Evolutionary conservation across 106 monocot genomes (phyloP), one percentile per base, ranked within the genome.

Genomic region (Platanthera guangdongensis): DNA sequence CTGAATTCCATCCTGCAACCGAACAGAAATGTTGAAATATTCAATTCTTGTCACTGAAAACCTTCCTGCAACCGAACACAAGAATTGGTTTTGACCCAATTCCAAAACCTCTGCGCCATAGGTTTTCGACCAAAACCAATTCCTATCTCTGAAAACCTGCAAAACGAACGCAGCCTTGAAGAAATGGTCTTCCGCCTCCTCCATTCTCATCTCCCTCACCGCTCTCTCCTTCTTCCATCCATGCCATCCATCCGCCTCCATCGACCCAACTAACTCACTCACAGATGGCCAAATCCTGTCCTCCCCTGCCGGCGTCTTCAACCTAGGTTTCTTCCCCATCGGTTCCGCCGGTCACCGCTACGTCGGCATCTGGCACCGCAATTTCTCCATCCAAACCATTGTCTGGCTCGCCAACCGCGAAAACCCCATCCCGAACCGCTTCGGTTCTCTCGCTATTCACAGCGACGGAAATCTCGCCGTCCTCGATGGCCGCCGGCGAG

Each of bases 311-410:
- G 82, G 77, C 19, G 78, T 9, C n/a, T 88, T 88, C 49, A 15
- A 68, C 5, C 54, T 88, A 9, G 88, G 88, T 21, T 88, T 88
- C 85, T 88, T 88, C 76, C 64, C n/a, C 46, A 70, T 78, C 12
- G 21, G 30, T 11, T 21, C n/a, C 64, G 15, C 18, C n/a, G 52
- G 10, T 9, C 72, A 18, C 68, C 52, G 52, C 14, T 88, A 85
- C 46, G 54, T 83, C 16, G 85, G 85, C 0, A 77, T 85, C 25
- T 88, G 85, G 85, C 81, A 83, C 78, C 78, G 74, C 25, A 60
- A 76, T 8, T 64, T 77, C 22, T 39, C 75, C 5, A 18, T 11
- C 22, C 32, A 60, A n/a, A 79, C 78, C 8, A 22, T 78, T 3
- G 81, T 86, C 4, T 82, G 84, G 85, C 79, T 87, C n/a, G 84